These are phyloP conservation scores for Thuja plicata DNA, from an alignment of 83 land plant genomes.

Conservation along the genomic window DNA sequence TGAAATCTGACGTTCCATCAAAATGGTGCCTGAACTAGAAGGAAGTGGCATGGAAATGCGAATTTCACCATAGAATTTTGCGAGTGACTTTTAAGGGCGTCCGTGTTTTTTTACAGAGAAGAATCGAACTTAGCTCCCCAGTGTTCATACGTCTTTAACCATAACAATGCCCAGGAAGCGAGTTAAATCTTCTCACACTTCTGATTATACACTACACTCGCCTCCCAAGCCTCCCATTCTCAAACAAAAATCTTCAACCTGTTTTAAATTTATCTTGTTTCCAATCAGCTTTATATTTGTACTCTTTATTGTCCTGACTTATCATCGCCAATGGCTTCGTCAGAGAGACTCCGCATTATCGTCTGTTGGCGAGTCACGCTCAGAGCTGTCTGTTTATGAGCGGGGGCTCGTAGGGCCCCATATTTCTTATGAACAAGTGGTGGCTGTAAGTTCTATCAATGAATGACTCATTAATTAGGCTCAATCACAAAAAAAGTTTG, in stretches of 20 bases:
- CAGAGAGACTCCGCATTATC: neutral
- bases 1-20: too few relatives aligned
- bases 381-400: slow-evolving; percentile 30
- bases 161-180: slow-evolving; percentile 1
- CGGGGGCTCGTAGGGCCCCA: slow-evolving; percentile 49
- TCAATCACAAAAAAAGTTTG: neutral
- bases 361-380: neutral
- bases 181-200: neutral
- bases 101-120: too few relatives aligned
- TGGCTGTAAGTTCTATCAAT: slow-evolving; percentile 32
- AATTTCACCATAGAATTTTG: too few relatives aligned
- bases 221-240: neutral
- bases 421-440: slow-evolving; percentile 34
- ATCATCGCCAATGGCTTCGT: neutral
- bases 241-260: neutral
- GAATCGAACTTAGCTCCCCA: neutral
- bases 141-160: too few relatives aligned
- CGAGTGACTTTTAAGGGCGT: too few relatives aligned
- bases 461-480: neutral
- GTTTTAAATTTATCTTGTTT: neutral
- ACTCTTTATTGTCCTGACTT: neutral
- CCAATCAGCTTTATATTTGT: neutral
- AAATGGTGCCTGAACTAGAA: too few relatives aligned
- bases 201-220: neutral
- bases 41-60: too few relatives aligned